Percentiles rank a stretch among this genome's conserved stretches.
Conservation (phyloP, 2,329 filamentous ascomycete genomes). For the Monascus ruber region DNA sequence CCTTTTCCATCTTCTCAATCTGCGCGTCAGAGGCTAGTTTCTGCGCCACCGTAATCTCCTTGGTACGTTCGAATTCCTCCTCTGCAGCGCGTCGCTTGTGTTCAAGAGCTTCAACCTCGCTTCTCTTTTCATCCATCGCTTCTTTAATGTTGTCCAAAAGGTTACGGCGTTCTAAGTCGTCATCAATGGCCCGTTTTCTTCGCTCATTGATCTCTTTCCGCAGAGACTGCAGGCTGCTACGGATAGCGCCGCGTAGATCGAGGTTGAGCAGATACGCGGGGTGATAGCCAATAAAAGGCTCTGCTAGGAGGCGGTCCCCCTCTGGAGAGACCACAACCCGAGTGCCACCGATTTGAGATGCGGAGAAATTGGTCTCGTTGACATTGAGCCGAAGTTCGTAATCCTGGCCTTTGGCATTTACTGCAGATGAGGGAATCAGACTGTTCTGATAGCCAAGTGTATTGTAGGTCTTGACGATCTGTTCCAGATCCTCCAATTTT, state of each 20-base stretch:
- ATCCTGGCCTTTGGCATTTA: constrained; percentile 72
- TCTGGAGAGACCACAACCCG: constrained; percentile 39
- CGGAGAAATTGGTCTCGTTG: constrained; percentile 67
- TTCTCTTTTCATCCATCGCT: constrained; percentile 88
- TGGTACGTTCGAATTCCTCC: constrained; percentile 87
- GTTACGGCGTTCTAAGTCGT: constrained; percentile 90
- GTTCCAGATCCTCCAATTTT: constrained; percentile 86
- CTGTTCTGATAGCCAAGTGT: constrained; percentile 87
- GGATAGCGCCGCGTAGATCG: constrained; percentile 73
- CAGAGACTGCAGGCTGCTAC: constrained; percentile 63
- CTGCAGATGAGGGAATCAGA: constrained; percentile 71
- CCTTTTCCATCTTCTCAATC: constrained; percentile 98
- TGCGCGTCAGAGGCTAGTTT: constrained; percentile 83
- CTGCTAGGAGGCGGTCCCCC: constrained; percentile 68
- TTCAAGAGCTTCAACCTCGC: constrained; percentile 82
- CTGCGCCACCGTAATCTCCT: constrained; percentile 75
- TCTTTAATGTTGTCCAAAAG: constrained; percentile 90
- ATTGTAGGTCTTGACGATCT: constrained; percentile 83
- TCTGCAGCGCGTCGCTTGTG: constrained; percentile 80
- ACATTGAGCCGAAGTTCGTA: constrained; percentile 80
- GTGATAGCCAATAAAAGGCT: constrained; percentile 76
- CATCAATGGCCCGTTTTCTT: constrained; percentile 67
- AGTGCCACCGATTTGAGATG: constrained; percentile 43
- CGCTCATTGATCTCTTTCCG: constrained; percentile 90
- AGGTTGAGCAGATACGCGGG: constrained; percentile 79